A percentile compares a stretch with the other conserved stretches of the same genome.
These are phyloP conservation scores for Trypethelium eluteriae DNA, from an alignment of 495 filamentous ascomycete genomes.

Conservation along the genomic window DNA sequence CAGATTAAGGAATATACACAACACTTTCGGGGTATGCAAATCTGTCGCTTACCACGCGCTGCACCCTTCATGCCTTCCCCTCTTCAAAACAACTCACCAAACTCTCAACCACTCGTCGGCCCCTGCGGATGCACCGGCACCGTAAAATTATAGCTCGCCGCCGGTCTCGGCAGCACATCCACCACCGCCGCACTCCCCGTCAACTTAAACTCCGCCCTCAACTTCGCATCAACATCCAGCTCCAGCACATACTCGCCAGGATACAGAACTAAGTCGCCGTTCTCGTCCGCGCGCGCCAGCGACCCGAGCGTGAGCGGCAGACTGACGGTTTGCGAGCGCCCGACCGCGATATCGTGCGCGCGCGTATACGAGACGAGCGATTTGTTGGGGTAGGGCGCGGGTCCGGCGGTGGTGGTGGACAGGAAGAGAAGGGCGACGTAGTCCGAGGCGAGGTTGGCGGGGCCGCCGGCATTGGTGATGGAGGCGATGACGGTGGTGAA, in stretches of 20 bases:
- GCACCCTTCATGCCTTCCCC: background rate
- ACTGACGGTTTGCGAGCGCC: background rate
- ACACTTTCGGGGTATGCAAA: too few species aligned
- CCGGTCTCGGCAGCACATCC: slow-evolving; percentile 14
- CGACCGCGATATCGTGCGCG: background rate
- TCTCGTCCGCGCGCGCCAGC: slow-evolving; percentile 11
- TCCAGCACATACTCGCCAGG: slow-evolving; percentile 9
- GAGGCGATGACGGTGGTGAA: slow-evolving; percentile 16
- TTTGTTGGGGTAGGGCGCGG: slow-evolving; percentile 11
- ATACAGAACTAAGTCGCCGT: slow-evolving; percentile 10
- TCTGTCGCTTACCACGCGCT: background rate
- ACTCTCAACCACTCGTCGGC: background rate
- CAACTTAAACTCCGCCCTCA: background rate
- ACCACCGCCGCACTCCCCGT: background rate
- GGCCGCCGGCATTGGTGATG: slow-evolving; percentile 12
- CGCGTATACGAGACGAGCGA: slow-evolving; percentile 11
- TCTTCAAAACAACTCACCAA: too few species aligned
- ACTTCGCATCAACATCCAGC: slow-evolving; percentile 11
- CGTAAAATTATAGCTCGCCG: slow-evolving; percentile 17
- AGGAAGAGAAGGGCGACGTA: slow-evolving; percentile 12
- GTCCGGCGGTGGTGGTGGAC: background rate
- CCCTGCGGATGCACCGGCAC: slow-evolving; percentile 19
- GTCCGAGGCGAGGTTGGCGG: background rate
- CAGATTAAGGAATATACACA: too few species aligned
- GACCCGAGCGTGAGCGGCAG: background rate